phyloP scores from a whole-genome alignment of 805 yeast species.

The Wickerhamiella siamensis region DNA sequence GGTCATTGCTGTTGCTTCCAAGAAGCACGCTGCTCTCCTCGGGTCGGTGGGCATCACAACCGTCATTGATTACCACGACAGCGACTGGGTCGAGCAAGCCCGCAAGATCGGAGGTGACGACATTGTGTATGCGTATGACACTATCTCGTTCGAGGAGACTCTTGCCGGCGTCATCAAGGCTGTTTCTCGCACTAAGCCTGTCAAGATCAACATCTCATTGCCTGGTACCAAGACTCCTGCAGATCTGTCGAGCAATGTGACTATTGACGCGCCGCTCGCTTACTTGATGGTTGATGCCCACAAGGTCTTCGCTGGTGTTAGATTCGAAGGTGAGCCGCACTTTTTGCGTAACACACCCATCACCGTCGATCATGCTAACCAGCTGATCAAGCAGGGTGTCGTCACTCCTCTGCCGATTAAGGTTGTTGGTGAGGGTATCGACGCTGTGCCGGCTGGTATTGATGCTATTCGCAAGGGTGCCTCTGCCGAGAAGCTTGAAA shows the following conservation, averaged over 20 bases:
- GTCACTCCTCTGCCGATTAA: constrained; percentile 5
- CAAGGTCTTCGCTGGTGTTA: constrained; percentile 7
- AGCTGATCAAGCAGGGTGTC: constrained; percentile 4
- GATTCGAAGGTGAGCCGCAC: constrained; percentile 2
- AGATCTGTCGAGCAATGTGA: neutral
- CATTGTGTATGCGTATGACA: constrained; percentile 16
- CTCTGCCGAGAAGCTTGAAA: constrained; percentile 15
- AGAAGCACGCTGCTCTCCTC: constrained; percentile 30
- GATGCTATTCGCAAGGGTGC: constrained; percentile 11
- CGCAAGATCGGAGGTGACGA: constrained; percentile 18
- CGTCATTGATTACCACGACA: constrained; percentile 32
- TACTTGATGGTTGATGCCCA: constrained; percentile 5
- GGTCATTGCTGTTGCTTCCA: constrained; percentile 37
- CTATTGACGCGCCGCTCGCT: constrained; percentile 5
- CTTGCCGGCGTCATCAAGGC: constrained; percentile 8
- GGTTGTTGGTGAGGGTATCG: constrained; percentile 13
- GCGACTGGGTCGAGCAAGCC: constrained; percentile 32
- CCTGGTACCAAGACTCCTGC: neutral
- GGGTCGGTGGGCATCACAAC: constrained; percentile 36
- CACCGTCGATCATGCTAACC: neutral
- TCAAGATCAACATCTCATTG: constrained; percentile 5
- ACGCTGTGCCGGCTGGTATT: constrained; percentile 11
- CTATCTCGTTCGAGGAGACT: constrained; percentile 13
- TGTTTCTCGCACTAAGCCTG: constrained; percentile 4
- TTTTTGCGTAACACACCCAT: constrained; percentile 2